Evolutionary conservation across 805 yeast species (phyloP).

Genomic region (Geotrichum ghanense): DNA sequence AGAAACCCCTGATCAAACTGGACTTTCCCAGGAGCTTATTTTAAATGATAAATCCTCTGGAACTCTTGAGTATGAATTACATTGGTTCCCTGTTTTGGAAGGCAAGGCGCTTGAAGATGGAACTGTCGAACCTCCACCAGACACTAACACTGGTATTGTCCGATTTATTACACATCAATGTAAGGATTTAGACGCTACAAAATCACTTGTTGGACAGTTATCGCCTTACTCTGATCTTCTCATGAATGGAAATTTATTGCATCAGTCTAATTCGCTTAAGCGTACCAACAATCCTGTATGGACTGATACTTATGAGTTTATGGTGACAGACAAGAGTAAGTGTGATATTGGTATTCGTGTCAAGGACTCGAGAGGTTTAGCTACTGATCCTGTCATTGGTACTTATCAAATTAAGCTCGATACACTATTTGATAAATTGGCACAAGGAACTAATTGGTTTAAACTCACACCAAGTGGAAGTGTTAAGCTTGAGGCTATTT

Average conservation of each 20-base stretch:
- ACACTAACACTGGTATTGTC: slow-evolving; percentile 85
- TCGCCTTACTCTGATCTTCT: slow-evolving; percentile 62
- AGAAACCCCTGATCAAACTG: slow-evolving; percentile 34
- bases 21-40: slow-evolving; percentile 45
- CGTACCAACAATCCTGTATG: slow-evolving; percentile 58
- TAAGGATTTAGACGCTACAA: slow-evolving; percentile 35
- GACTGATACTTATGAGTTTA: slow-evolving; percentile 50
- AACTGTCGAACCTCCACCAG: slow-evolving; percentile 75
- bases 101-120: slow-evolving; percentile 56
- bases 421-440: slow-evolving; percentile 65
- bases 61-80: slow-evolving; percentile 53
- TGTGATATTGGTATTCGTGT: slow-evolving; percentile 58
- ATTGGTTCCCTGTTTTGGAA: slow-evolving; percentile 62
- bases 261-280: slow-evolving; percentile 48
- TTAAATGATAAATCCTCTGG: slow-evolving; percentile 84
- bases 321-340: slow-evolving; percentile 61
- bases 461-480: slow-evolving; percentile 60
- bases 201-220: slow-evolving; percentile 36
- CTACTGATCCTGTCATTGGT: slow-evolving; percentile 49
- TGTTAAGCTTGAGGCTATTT: slow-evolving; percentile 52
- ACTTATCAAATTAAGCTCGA: slow-evolving; percentile 38
- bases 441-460: slow-evolving; percentile 70
- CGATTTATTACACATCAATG: slow-evolving; percentile 55
- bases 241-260: slow-evolving; percentile 47
- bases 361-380: slow-evolving; percentile 46